Base-by-base conservation (phyloP, 2,329 filamentous ascomycete species). In the Ploettnerulaceae sp. region DNA sequence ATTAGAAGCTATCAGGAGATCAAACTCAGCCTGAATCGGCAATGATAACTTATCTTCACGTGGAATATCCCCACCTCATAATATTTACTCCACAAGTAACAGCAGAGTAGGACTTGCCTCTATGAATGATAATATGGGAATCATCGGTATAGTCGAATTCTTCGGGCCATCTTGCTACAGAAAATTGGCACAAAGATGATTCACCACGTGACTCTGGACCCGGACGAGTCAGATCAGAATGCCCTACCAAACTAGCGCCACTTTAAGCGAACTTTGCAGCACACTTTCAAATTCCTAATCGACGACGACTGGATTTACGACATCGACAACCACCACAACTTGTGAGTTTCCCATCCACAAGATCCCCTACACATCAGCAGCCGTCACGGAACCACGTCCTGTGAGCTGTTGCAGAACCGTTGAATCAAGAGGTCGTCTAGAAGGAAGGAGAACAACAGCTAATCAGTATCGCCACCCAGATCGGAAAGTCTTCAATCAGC, bases 281-380 rank as follows among this genome's bases (percentile, higher is more conserved):
- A 40, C 45, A 42, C 37, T 31, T 29, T 40, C 34, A 32, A 20
- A 15, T 38, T 32, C 33, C 28, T 15, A 42, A 45, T 38, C 41
- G 39, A 37, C 49, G 49, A 44, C 49, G 45, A 48, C 41, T 41
- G 15, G 37, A 34, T 25, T 45, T 20, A 36, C 45, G 33, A 28
- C 45, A 52, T 52, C 49, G 49, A 52, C 48, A 51, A 48, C 25
- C 26, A 45, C 40, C 40, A 48, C 49, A 43, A 47, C 38, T 31
- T 52, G 49, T 52, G 46, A 52, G 49, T 49, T 29, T 37, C 32
- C n/a, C 36, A 37, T 37, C 46, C 38, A 25, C 25, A 36, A 28
- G 17, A 12, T 18, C 31, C 25, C 9, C 3, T 24, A 14, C 20
- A 6, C 17, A 36, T 22, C 7, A 14, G 7, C 22, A 7, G 31